These are phyloP conservation scores for Talaromyces proteolyticus DNA, from an alignment of 495 filamentous ascomycete species.

Conservation along the genomic window DNA sequence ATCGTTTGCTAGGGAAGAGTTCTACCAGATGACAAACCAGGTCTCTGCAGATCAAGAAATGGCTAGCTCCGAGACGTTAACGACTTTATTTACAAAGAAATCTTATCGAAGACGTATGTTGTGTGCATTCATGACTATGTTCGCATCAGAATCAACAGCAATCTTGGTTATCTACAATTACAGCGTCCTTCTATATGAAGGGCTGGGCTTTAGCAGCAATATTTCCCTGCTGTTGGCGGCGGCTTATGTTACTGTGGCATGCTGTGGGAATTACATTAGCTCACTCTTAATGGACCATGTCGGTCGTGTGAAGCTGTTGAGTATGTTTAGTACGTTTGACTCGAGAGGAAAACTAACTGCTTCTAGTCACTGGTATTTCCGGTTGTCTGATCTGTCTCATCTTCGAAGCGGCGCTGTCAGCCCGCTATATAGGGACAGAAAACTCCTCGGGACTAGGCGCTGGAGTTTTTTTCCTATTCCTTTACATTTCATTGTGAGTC, in stretches of 20 bases:
- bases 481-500: conserved; percentile 5
- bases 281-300: background rate
- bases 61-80: background rate
- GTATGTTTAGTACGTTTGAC: background rate
- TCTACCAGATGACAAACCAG: background rate
- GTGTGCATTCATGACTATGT: conserved; percentile 2
- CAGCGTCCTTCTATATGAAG: conserved; percentile 12
- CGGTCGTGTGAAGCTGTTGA: background rate
- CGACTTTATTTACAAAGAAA: background rate
- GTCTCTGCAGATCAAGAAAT: background rate
- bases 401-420: conserved; percentile 1
- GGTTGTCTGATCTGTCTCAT: conserved; percentile 1
- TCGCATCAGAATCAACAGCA: conserved; percentile 1
- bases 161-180: conserved; percentile 13
- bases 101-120: background rate
- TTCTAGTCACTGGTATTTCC: conserved; percentile 8
- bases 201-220: conserved; percentile 6
- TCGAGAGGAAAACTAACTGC: background rate
- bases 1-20: background rate
- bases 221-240: background rate
- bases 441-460: conserved; percentile 13
- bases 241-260: background rate
- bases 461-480: conserved; percentile 6
- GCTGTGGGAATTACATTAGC: background rate
- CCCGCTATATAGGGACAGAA: conserved; percentile 6